A percentile compares a stretch with the other conserved stretches of the same genome.
phyloP scores from a whole-genome alignment of 2,329 filamentous ascomycete species.

The Penicillium glabrum region DNA sequence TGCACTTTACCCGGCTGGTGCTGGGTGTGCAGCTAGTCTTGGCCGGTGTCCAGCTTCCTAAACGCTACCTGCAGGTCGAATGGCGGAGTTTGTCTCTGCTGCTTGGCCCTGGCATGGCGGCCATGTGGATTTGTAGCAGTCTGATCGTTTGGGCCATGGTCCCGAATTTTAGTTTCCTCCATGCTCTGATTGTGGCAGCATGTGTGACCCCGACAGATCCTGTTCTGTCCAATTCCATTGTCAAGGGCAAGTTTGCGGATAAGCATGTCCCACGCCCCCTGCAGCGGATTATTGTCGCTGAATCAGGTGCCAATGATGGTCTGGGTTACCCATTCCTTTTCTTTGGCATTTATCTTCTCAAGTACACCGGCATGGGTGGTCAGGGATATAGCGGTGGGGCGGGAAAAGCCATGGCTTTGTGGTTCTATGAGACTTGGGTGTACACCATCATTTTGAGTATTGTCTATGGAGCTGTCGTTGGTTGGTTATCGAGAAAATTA shows the following conservation, averaged over 20 bases:
- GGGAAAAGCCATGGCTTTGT: slow-evolving; percentile 69
- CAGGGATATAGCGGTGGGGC: slow-evolving; percentile 58
- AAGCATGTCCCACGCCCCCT: slow-evolving; percentile 80
- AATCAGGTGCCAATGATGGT: slow-evolving; percentile 87
- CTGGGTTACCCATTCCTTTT: slow-evolving; percentile 87
- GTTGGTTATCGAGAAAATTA: slow-evolving; percentile 77
- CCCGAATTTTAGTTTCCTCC: slow-evolving; percentile 69
- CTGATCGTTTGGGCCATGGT: slow-evolving; percentile 75
- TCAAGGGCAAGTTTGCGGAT: slow-evolving; percentile 91
- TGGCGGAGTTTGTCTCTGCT: slow-evolving; percentile 74
- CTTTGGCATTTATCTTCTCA: slow-evolving; percentile 78
- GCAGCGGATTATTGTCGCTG: slow-evolving; percentile 76
- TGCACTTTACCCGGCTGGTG: slow-evolving; percentile 83
- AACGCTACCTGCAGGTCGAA: slow-evolving; percentile 74
- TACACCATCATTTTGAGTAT: slow-evolving; percentile 81
- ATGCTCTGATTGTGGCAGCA: slow-evolving; percentile 76
- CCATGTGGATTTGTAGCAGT: slow-evolving; percentile 84
- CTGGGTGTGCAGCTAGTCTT: slow-evolving; percentile 88
- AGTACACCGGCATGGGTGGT: slow-evolving; percentile 65
- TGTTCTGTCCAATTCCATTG: slow-evolving; percentile 81
- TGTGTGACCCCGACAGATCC: slow-evolving; percentile 94
- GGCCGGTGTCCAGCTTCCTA: slow-evolving; percentile 83
- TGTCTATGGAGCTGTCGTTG: slow-evolving; percentile 72
- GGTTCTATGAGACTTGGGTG: slow-evolving; percentile 82
- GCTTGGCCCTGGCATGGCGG: slow-evolving; percentile 78